These are phyloP conservation scores for Stylosanthes scabra DNA, from an alignment of 331 rosid genomes.

Conservation along the genomic window DNA sequence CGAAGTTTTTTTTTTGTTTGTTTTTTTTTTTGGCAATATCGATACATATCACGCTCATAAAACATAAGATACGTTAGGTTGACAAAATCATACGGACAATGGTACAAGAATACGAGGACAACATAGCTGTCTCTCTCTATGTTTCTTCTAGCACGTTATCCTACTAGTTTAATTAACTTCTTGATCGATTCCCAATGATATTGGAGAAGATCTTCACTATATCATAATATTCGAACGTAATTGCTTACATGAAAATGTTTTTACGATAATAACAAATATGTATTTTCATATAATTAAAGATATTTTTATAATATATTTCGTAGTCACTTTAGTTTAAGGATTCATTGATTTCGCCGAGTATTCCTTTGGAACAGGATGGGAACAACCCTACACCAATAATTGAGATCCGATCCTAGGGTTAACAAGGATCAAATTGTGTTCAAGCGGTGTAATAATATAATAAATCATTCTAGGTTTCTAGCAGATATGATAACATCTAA, in stretches of 20 bases:
- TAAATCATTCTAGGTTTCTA: conserved; percentile 34
- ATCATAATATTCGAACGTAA: too few relatives aligned
- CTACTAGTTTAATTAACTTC: too few relatives aligned
- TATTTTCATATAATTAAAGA: too few relatives aligned
- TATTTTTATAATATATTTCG: too few relatives aligned
- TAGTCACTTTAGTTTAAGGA: too few relatives aligned
- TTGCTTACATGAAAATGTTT: too few relatives aligned
- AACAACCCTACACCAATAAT: conserved; percentile 22
- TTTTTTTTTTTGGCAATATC: background rate
- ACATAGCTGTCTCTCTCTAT: background rate
- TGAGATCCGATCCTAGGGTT: conserved; percentile 31
- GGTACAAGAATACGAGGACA: conserved; percentile 13
- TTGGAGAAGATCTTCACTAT: too few relatives aligned
- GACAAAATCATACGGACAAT: conserved; percentile 25
- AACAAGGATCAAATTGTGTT: conserved; percentile 28
- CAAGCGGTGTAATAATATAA: conserved; percentile 29
- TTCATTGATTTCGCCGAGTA: background rate
- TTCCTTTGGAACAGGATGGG: background rate
- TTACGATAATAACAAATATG: too few relatives aligned
- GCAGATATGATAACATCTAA: conserved; percentile 25
- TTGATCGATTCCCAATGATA: too few relatives aligned
- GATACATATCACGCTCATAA: background rate
- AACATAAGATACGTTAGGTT: conserved; percentile 15
- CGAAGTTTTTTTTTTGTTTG: background rate
- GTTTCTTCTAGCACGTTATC: background rate